These are phyloP conservation scores for Diutina rugosa DNA, from an alignment of 1,139 yeast species.

Conservation along the genomic window DNA sequence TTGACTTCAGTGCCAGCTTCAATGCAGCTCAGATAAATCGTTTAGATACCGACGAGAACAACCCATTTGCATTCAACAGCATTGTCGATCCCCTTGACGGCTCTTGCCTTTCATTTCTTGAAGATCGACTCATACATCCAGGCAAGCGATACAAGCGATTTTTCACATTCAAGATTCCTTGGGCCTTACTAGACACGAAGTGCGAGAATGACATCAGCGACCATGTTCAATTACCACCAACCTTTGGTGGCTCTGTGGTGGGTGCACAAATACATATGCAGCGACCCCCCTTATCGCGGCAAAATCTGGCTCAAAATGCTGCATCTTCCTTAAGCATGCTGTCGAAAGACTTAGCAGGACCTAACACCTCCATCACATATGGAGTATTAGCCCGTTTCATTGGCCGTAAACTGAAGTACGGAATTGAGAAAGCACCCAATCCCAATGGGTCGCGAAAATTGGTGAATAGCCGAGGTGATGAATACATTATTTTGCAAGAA, in stretches of 20 bases:
- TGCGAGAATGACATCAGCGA: conserved; percentile 8
- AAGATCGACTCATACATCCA: conserved; percentile 8
- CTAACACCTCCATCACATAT: conserved; percentile 8
- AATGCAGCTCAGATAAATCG: conserved; percentile 19
- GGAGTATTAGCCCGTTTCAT: conserved; percentile 13
- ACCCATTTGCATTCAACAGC: conserved; percentile 5
- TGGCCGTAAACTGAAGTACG: conserved; percentile 13
- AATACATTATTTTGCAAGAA: conserved; percentile 27
- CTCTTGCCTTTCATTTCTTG: conserved; percentile 8
- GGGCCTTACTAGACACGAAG: conserved; percentile 10
- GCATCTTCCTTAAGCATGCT: background rate
- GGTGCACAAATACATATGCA: background rate
- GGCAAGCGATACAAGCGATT: conserved; percentile 7
- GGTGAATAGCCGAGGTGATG: conserved; percentile 27
- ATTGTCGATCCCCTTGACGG: conserved; percentile 17
- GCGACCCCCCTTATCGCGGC: background rate
- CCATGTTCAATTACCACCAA: conserved; percentile 13
- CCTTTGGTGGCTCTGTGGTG: conserved; percentile 8
- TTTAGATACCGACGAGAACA: conserved; percentile 10
- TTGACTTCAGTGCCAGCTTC: conserved; percentile 30
- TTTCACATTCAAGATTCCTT: conserved; percentile 14
- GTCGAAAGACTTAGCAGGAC: conserved; percentile 9
- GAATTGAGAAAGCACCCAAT: conserved; percentile 9
- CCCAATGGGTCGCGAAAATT: conserved; percentile 10
- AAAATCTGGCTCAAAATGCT: background rate